Percentiles rank a stretch among this genome's conserved stretches.
These are phyloP conservation scores for Colletotrichum destructivum DNA, from an alignment of 2,329 filamentous ascomycete genomes.

Conservation along the genomic window DNA sequence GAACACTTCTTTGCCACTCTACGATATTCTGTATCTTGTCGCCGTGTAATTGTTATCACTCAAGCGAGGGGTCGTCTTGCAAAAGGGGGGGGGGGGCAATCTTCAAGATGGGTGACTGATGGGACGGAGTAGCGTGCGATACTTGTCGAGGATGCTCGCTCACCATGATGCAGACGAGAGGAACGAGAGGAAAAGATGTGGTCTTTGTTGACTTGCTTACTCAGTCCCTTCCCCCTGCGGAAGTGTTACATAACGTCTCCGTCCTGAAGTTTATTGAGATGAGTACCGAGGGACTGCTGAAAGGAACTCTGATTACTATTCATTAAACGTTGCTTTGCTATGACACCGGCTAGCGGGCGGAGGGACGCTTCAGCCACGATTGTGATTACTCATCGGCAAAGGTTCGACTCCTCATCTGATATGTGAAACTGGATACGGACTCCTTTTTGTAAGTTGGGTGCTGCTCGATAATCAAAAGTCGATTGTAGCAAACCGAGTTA, in stretches of 20 bases:
- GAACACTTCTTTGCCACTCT: background rate
- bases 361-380: background rate
- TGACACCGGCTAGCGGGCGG: too few relatives aligned
- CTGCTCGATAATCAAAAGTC: too few relatives aligned
- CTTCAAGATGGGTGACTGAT: background rate
- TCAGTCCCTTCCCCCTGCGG: background rate
- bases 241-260: background rate
- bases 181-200: background rate
- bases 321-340: background rate
- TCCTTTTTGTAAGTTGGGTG: too few relatives aligned
- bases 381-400: background rate
- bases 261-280: background rate
- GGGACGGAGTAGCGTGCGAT: too few relatives aligned
- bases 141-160: too few relatives aligned
- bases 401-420: too few relatives aligned
- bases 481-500: too few relatives aligned
- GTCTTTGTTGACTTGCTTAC: background rate
- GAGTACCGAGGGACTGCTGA: background rate
- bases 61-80: background rate
- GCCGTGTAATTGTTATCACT: background rate
- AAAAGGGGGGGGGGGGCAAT: background rate
- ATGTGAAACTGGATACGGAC: too few relatives aligned
- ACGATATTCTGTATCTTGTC: background rate
- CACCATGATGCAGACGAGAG: background rate
- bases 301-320: background rate